Evolutionary conservation across 2,329 filamentous ascomycete species (phyloP), one percentile per base, ranked within the genome.

Genomic region (Cercospora zeae-maydis): DNA sequence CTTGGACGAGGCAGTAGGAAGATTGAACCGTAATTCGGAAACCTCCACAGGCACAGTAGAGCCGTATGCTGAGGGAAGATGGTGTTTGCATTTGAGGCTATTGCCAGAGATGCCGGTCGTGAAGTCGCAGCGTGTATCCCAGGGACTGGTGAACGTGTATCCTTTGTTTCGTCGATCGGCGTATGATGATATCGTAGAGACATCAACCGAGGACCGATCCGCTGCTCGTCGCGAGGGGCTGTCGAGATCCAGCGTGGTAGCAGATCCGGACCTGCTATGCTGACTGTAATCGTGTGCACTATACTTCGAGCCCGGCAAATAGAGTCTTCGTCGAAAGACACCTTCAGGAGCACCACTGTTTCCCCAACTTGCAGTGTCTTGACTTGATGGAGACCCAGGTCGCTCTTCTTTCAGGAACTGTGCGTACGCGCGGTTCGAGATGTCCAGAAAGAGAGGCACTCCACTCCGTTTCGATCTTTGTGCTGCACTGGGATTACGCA

Each of bases 1-100:
- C 30, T 61, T 77, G 54, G 66, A 68, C 24, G 66, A 75, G 66
- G 81, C 76, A 54, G 83, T 85, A 1, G 92, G 92, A 0, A 96
- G 83, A 74, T 96, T 96, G 81, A 96, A 97, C 16, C 93, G 87
- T 63, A 98, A 80, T 76, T 97, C 93, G 75, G 91, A 96, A 27
- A 96, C 85, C 1, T 82, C 79, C 70, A 81, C 71, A 63, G 80
- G 42, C 7, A 63, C 62, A 14, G 67, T 53, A 13, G 24, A 39
- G 30, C 71, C 72, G 71, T 72, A 59, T 80, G 79, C 33, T 7
- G 34, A 19, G 14, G 70, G 63, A 10, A 70, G 57, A 34, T 63
- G 70, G 62, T 75, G 69, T 13, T 69, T 66, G 58, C 74, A 75
- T 60, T 72, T 74, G 19, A 76, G 68, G 33, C 68, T 70, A 57